phyloP scores from a whole-genome alignment of 2,329 filamentous ascomycete species.

The Lizonia empirigonia region DNA sequence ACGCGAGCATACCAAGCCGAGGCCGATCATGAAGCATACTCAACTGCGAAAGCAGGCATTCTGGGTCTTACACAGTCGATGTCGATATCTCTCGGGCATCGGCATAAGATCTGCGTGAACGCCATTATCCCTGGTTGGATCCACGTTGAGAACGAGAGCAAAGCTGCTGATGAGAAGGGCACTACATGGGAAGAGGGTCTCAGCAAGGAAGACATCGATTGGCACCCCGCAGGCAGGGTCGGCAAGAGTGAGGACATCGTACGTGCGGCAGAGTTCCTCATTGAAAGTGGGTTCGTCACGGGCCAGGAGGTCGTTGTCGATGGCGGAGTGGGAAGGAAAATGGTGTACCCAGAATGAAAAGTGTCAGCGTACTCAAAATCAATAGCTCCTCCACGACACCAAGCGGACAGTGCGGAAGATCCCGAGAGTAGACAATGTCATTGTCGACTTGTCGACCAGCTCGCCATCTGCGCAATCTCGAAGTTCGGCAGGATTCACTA shows the following conservation, averaged over 20 bases:
- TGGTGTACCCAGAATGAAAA: constrained; percentile 50
- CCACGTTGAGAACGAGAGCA: constrained; percentile 54
- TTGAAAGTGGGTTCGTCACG: constrained; percentile 50
- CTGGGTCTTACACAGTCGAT: constrained; percentile 58
- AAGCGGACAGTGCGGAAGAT: constrained; percentile 1
- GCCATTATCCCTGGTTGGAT: constrained; percentile 60
- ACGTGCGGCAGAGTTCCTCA: constrained; percentile 50
- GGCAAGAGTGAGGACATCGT: constrained; percentile 57
- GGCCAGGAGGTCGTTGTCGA: constrained; percentile 56
- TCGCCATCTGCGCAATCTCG: not conserved
- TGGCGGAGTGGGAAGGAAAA: constrained; percentile 54
- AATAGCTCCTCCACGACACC: constrained; percentile 7
- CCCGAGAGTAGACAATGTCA: constrained; percentile 13
- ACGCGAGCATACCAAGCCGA: constrained; percentile 58
- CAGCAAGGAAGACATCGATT: constrained; percentile 52
- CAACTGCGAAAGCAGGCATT: constrained; percentile 58
- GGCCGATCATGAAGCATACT: constrained; percentile 57
- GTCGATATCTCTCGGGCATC: constrained; percentile 53
- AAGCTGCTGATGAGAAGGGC: constrained; percentile 50
- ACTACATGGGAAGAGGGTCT: constrained; percentile 55
- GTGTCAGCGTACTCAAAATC: not conserved
- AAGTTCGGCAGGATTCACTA: not conserved
- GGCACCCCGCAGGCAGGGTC: constrained; percentile 58
- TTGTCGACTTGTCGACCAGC: constrained; percentile 6
- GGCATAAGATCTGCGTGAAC: constrained; percentile 55